Base-by-base conservation (phyloP, 2,329 filamentous ascomycete species). In the Aureobasidium namibiae region DNA sequence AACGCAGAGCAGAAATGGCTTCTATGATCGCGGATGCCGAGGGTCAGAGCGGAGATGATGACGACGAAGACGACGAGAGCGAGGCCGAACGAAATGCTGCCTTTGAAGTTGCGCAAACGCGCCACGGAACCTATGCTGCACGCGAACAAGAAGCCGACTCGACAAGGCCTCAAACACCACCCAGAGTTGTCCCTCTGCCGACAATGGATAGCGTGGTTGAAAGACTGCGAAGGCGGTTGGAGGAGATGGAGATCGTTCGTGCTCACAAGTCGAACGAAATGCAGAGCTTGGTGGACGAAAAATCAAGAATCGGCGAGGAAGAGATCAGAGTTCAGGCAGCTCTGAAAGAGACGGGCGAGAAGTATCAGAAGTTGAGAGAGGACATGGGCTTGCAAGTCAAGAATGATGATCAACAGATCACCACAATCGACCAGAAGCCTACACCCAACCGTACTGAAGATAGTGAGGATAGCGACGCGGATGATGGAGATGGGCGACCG, bases 71-170 rank as follows among this genome's bases (percentile, higher is more conserved):
- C n/a, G 89, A 92, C 69, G 81, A 87, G 63, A 83, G 81, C 1
- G 83, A 86, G 63, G 72, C 79, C 38, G 82, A 83, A 65, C 76
- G 82, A 16, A 85, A 86, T 60, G 89, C 87, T 2, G 92, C 90
- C 0, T 97, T 95, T 73, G 92, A 96, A 72, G 83, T 85, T 11
- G 87, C 89, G 4, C 92, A 97, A 75, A 92, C 89, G 9, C 82
- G 88, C 21, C 88, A 89, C 3, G 92, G 90, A n/a, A 87, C 94
- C 75, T 92, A 92, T 66, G 88, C 80, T 61, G 63, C 74, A 78
- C 67, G 79, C 78, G 66, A 76, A 69, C 14, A 76, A 2, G 63
- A 65, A 23, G 64, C 71, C 63, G 70, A 61, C 36, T 39, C 72
- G 81, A 63, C 69, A 48, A 69, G 78, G 41, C 73, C 76, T 16